A percentile compares a stretch with the other conserved stretches of the same genome.
phyloP scores from a whole-genome alignment of 768 basidiomycete genomes.

The Cantharellus cinnabarinus region DNA sequence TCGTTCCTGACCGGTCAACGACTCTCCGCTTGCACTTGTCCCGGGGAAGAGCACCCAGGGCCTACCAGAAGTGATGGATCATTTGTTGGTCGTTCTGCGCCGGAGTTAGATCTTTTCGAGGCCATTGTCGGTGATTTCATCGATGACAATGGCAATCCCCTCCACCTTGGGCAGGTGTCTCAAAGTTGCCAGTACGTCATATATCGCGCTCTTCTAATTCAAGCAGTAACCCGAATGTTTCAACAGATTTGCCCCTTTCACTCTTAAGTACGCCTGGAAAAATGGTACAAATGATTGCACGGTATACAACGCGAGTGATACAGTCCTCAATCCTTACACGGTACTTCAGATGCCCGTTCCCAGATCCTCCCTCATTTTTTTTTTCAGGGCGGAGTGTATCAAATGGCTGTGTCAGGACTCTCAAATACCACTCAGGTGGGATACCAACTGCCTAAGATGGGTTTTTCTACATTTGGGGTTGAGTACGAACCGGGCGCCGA shows the following conservation, averaged over 20 bases:
- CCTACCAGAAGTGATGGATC: constrained; percentile 57
- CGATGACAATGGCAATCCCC: background rate
- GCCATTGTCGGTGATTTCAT: constrained; percentile 18
- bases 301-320: constrained; percentile 32
- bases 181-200: background rate
- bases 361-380: background rate
- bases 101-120: constrained; percentile 84
- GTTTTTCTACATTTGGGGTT: constrained; percentile 56
- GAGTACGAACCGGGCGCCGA: constrained; percentile 33
- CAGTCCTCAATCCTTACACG: constrained; percentile 40
- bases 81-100: constrained; percentile 62
- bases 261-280: constrained; percentile 45
- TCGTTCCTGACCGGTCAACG: constrained; percentile 58
- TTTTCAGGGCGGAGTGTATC: constrained; percentile 42
- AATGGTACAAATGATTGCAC: constrained; percentile 38
- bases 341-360: background rate
- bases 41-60: constrained; percentile 65
- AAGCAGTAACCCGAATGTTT: background rate
- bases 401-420: constrained; percentile 69
- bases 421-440: constrained; percentile 51
- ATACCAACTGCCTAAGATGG: constrained; percentile 36
- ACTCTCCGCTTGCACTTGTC: constrained; percentile 75
- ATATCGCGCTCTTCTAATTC: background rate
- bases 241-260: constrained; percentile 33
- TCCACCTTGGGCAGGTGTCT: background rate